phyloP scores from a whole-genome alignment of 2,329 filamentous ascomycete species.

The Penicillium sp. region DNA sequence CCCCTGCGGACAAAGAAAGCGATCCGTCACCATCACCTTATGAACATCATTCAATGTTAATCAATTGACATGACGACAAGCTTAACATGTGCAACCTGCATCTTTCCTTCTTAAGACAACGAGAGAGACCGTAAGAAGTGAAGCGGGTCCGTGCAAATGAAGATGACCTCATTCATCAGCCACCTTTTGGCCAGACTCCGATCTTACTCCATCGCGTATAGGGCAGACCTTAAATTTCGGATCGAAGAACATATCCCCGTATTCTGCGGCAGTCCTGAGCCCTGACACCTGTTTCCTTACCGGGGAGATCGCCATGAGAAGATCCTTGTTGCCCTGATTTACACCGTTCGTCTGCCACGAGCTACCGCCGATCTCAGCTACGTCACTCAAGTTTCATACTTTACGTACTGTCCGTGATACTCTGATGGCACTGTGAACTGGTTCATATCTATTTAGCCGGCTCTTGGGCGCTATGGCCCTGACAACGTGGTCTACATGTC shows the following conservation, averaged over 20 bases:
- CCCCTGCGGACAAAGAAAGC: background rate
- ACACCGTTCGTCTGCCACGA: background rate
- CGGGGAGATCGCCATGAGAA: background rate
- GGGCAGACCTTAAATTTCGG: background rate
- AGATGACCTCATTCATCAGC: constrained; percentile 4
- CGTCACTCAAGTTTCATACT: no score
- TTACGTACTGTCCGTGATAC: no score
- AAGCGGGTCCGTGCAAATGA: background rate
- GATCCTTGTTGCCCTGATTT: background rate
- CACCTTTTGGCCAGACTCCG: background rate
- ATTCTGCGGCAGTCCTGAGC: no score
- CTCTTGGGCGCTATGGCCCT: background rate
- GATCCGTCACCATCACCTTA: constrained; percentile 6
- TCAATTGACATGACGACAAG: background rate
- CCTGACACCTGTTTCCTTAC: background rate
- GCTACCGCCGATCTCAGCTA: background rate
- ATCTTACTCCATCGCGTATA: background rate
- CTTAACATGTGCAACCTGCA: background rate
- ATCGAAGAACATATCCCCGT: background rate
- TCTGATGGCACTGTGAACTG: no score
- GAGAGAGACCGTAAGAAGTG: background rate
- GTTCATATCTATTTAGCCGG: no score
- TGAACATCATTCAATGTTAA: background rate
- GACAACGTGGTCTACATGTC: background rate
- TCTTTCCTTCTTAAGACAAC: background rate